Conservation (phyloP, 768 basidiomycete genomes). For the Suillus tomentosus region DNA sequence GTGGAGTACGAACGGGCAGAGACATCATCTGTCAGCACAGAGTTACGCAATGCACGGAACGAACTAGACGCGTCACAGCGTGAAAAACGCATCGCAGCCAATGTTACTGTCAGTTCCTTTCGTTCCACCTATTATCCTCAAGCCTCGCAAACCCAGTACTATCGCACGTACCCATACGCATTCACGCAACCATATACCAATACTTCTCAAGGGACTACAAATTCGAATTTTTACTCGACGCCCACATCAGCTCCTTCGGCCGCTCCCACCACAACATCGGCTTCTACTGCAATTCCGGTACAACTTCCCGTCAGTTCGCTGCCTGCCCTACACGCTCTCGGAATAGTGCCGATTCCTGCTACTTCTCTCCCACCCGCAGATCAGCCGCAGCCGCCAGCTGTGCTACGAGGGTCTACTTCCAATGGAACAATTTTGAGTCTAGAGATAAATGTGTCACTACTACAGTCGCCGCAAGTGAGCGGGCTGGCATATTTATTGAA, state of each 20-base stretch:
- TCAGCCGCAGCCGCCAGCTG: conserved; percentile 72
- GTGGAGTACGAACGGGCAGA: conserved; percentile 70
- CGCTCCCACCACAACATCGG: conserved; percentile 34
- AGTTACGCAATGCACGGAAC: conserved; percentile 61
- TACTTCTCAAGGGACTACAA: conserved; percentile 21
- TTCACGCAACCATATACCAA: conserved; percentile 59
- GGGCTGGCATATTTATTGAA: conserved; percentile 73
- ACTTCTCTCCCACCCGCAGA: conserved; percentile 52
- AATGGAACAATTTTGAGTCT: conserved; percentile 73
- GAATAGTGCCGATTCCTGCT: conserved; percentile 70
- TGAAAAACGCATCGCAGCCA: conserved; percentile 57
- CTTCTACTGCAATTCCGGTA: conserved; percentile 55
- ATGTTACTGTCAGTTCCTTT: conserved; percentile 35
- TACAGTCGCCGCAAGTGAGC: conserved; percentile 77
- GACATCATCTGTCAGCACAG: conserved; percentile 53
- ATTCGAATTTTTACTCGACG: conserved; percentile 30
- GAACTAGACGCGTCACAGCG: conserved; percentile 71
- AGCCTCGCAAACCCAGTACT: conserved; percentile 53
- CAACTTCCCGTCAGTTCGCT: conserved; percentile 66
- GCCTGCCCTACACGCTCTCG: conserved; percentile 64
- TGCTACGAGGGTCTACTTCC: conserved; percentile 68
- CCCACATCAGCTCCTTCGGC: conserved; percentile 34
- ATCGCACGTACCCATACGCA: conserved; percentile 64
- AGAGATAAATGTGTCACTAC: conserved; percentile 75
- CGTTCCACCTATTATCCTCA: conserved; percentile 41